Evolutionary conservation across 1,284 basidiomycete species (phyloP).

Genomic region (Vanrija humicola): DNA sequence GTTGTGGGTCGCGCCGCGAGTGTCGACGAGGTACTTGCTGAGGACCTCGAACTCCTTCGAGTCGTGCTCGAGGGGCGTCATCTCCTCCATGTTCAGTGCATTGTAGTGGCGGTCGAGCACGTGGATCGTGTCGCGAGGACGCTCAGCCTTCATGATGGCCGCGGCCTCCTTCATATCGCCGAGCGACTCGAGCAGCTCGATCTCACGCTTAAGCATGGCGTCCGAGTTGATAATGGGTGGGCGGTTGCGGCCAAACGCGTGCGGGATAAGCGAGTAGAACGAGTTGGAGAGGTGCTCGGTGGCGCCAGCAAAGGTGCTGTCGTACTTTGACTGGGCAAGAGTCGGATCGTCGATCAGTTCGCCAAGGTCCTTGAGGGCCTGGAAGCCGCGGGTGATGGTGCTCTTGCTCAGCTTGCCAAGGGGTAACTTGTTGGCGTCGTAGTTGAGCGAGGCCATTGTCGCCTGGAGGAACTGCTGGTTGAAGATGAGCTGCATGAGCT

Average conservation of each 20-base stretch:
- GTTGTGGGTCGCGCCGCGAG: conserved; percentile 52
- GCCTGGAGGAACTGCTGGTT: conserved; percentile 52
- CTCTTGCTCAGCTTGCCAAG: conserved; percentile 51
- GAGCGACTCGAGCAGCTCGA: conserved; percentile 63
- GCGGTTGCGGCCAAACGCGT: conserved; percentile 57
- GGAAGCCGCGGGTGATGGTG: conserved; percentile 26
- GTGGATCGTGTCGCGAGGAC: conserved; percentile 55
- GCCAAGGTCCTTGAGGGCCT: conserved; percentile 53
- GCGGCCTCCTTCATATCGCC: conserved; percentile 59
- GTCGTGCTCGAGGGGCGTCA: conserved; percentile 53
- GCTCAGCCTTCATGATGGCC: conserved; percentile 55
- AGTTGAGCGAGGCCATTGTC: conserved; percentile 63
- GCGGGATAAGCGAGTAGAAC: conserved; percentile 58
- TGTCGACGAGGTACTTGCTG: conserved; percentile 56
- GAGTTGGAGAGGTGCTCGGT: conserved; percentile 54
- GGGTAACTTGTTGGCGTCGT: conserved; percentile 65
- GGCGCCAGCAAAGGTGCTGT: conserved; percentile 29
- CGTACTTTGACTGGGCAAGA: conserved; percentile 39
- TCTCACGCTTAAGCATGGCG: conserved; percentile 55
- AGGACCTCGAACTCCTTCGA: conserved; percentile 56
- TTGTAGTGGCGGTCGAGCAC: conserved; percentile 59
- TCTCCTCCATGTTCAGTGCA: conserved; percentile 56
- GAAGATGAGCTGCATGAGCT: conserved; percentile 59
- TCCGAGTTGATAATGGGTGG: conserved; percentile 54
- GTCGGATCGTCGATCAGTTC: conserved; percentile 54